Evolutionary conservation across 176 grass and related monocot genomes (phyloP).

Genomic region (Rhynchospora tenuis): DNA sequence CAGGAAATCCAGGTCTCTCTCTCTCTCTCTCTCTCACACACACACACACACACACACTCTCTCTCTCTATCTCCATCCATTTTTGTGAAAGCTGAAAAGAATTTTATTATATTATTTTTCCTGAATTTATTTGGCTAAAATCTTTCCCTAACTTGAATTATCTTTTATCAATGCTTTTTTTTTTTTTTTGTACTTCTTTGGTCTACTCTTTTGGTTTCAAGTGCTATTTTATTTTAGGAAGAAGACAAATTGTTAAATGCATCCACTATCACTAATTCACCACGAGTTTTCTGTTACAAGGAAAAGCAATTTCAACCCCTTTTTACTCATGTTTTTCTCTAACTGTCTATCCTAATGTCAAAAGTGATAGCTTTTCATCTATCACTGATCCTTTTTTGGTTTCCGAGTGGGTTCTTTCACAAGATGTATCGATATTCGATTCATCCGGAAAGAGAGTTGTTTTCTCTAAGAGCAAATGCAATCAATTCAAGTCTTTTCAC

Average conservation of each 20-base stretch:
- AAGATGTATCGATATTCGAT: neutral
- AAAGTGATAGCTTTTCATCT: slow-evolving; percentile 4
- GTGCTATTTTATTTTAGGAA: slow-evolving; percentile 4
- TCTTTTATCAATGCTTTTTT: neutral
- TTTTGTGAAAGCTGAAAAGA: neutral
- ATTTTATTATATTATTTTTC: neutral
- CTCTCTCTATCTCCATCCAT: neutral
- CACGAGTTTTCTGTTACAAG: slow-evolving; percentile 15
- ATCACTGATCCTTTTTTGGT: neutral
- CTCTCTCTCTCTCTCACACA: neutral
- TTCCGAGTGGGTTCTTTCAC: neutral
- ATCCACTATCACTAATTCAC: slow-evolving; percentile 5
- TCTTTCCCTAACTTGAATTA: neutral
- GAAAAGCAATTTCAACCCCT: neutral
- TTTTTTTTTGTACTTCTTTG: slow-evolving; percentile 13
- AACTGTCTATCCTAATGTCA: neutral
- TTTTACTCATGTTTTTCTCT: slow-evolving; percentile 12
- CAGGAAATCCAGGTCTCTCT: slow-evolving; percentile 76
- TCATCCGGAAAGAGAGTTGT: neutral
- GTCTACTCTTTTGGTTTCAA: slow-evolving; percentile 8
- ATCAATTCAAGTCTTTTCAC: slow-evolving; percentile 11
- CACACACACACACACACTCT: too few species aligned
- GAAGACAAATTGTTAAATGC: neutral
- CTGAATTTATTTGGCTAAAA: neutral
- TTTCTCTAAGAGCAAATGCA: neutral